A percentile compares a stretch with the other conserved stretches of the same genome.
Conservation (phyloP, 2,329 filamentous ascomycete genomes). For the Teratosphaeria destructans region DNA sequence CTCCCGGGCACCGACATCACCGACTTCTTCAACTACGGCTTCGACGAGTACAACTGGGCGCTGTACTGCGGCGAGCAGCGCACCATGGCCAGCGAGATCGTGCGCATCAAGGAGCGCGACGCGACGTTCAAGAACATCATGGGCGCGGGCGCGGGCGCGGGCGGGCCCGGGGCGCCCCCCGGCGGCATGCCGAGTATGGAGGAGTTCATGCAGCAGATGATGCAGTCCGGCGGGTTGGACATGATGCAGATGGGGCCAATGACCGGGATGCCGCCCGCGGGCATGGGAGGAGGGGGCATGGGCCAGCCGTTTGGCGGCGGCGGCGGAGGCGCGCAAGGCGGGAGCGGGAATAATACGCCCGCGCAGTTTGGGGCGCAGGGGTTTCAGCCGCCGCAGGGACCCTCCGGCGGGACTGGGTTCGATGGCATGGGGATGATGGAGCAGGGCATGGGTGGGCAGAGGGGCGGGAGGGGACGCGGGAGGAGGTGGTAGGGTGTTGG, state of each 20-base stretch:
- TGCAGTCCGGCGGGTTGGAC: conserved; percentile 42
- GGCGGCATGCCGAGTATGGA: conserved; percentile 38
- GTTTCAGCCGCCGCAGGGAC: conserved; percentile 19
- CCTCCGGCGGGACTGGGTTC: neutral
- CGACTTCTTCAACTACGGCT: conserved; percentile 98
- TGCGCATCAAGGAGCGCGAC: conserved; percentile 64
- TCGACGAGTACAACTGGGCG: conserved; percentile 97
- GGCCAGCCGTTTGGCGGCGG: conserved; percentile 3
- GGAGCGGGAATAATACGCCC: conserved; percentile 5
- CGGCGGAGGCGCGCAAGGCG: neutral
- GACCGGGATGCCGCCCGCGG: conserved; percentile 18
- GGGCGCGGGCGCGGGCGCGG: conserved; percentile 26
- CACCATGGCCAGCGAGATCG: conserved; percentile 63
- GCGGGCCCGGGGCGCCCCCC: conserved; percentile 20
- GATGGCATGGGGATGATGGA: conserved; percentile 5
- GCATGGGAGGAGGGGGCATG: conserved; percentile 6
- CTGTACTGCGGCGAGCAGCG: conserved; percentile 87
- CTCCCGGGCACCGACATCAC: conserved; percentile 87
- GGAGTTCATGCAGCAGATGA: conserved; percentile 50
- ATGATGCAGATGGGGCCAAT: conserved; percentile 29
- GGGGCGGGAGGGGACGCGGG: conserved; percentile 19
- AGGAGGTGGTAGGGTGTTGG: conserved; percentile 16
- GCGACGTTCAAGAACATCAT: conserved; percentile 49
- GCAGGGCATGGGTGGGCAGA: conserved; percentile 13
- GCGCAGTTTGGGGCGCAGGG: conserved; percentile 17